Conservation (phyloP, 176 grass and related monocot genomes). For the Pontederia crassipes region DNA sequence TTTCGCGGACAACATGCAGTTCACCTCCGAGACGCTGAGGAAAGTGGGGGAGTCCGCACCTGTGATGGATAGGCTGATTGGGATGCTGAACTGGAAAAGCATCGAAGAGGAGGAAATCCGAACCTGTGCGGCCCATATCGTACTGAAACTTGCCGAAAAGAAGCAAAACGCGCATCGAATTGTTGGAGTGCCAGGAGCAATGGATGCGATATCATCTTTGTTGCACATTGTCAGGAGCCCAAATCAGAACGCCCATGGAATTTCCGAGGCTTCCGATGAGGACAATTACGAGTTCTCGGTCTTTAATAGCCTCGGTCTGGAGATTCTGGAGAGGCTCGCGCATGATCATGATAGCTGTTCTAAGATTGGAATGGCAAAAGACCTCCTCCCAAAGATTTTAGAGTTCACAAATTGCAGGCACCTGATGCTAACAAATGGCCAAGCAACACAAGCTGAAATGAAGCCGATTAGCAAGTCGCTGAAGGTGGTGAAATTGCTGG, state of each 20-base stretch:
- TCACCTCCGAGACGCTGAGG: slow-evolving; percentile 18
- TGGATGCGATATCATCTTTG: slow-evolving; percentile 58
- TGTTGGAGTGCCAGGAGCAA: slow-evolving; percentile 40
- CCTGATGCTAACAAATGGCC: slow-evolving; percentile 11
- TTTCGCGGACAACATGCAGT: slow-evolving; percentile 12
- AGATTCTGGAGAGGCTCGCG: slow-evolving; percentile 44
- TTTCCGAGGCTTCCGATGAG: not conserved
- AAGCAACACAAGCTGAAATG: slow-evolving; percentile 12
- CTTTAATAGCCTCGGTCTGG: slow-evolving; percentile 45
- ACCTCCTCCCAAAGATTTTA: slow-evolving; percentile 47
- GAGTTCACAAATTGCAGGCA: slow-evolving; percentile 33
- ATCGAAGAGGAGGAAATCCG: slow-evolving; percentile 16
- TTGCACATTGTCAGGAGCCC: slow-evolving; percentile 18
- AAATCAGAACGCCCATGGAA: not conserved
- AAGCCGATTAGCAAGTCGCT: slow-evolving; percentile 30
- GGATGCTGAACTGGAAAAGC: slow-evolving; percentile 46
- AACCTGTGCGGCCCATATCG: slow-evolving; percentile 19
- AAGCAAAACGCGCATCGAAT: slow-evolving; percentile 23
- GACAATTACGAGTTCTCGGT: slow-evolving; percentile 23
- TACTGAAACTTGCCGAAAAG: slow-evolving; percentile 22
- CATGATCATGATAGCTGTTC: slow-evolving; percentile 46
- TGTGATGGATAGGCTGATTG: slow-evolving; percentile 26
- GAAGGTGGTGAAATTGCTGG: slow-evolving; percentile 48
- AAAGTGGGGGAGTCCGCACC: slow-evolving; percentile 23
- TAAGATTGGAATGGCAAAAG: slow-evolving; percentile 43